Evolutionary conservation across 1,284 basidiomycete genomes (phyloP).

Genomic region (Rhizoctonia solani): DNA sequence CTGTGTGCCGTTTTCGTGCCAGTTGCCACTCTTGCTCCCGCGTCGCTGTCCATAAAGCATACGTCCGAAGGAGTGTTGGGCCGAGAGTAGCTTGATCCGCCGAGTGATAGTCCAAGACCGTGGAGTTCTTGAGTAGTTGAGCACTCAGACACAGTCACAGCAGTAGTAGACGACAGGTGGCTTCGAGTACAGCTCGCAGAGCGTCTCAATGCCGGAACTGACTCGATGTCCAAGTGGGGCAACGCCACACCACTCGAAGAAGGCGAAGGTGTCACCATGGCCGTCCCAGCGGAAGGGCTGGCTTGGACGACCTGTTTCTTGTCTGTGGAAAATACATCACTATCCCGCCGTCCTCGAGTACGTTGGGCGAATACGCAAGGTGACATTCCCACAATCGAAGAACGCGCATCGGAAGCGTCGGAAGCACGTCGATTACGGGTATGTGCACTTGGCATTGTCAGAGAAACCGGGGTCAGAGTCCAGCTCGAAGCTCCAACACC

Average conservation of each 20-base stretch:
- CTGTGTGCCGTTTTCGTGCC: neutral
- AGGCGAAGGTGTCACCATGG: neutral
- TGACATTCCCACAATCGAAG: slow-evolving; percentile 7
- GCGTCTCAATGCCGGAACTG: neutral
- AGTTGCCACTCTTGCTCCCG: neutral
- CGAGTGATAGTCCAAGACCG: slow-evolving; percentile 19
- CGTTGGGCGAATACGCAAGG: slow-evolving; percentile 28
- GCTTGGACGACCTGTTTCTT: neutral
- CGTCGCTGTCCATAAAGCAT: slow-evolving; percentile 11
- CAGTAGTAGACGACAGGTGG: slow-evolving; percentile 28
- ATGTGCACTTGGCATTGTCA: neutral
- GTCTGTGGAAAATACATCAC: slow-evolving; percentile 22
- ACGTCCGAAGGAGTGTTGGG: slow-evolving; percentile 19
- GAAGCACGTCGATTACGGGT: slow-evolving; percentile 16
- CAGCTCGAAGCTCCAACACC: slow-evolving; percentile 26
- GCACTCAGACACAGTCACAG: slow-evolving; percentile 28
- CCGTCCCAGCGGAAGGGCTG: slow-evolving; percentile 11
- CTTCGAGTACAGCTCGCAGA: slow-evolving; percentile 27
- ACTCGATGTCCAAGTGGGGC: neutral
- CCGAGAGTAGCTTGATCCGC: slow-evolving; percentile 11
- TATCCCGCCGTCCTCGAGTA: slow-evolving; percentile 6
- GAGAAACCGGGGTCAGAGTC: slow-evolving; percentile 25
- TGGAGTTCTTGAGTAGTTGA: slow-evolving; percentile 19
- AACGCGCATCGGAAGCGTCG: slow-evolving; percentile 28
- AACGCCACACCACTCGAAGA: neutral